A percentile compares a stretch with the other conserved stretches of the same genome.
phyloP scores from a whole-genome alignment of 352 stramenopile species.

The Globisporangium middletonii region DNA sequence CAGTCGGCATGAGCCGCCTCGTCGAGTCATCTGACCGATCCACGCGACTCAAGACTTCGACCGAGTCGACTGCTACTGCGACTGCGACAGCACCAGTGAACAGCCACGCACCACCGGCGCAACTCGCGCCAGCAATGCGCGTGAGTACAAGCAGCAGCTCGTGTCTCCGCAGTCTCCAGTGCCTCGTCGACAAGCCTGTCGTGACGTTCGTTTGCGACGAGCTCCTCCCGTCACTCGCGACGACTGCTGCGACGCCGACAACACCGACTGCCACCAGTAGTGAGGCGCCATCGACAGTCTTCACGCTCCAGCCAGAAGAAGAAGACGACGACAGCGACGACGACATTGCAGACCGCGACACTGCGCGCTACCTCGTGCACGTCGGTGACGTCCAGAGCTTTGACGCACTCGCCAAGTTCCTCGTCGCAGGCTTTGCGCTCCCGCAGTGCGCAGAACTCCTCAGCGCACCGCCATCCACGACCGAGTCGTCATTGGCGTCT shows the following conservation, averaged over 20 bases:
- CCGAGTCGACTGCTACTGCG: neutral
- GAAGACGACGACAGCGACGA: neutral
- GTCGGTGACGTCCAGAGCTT: neutral
- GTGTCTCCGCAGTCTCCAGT: neutral
- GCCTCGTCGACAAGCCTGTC: constrained; percentile 4
- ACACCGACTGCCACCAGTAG: too few relatives aligned
- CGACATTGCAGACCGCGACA: neutral
- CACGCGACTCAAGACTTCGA: too few relatives aligned
- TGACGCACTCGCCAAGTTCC: neutral
- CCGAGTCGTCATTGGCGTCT: neutral
- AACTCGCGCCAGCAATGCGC: too few relatives aligned
- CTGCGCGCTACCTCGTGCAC: constrained; percentile 6
- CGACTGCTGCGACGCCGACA: neutral
- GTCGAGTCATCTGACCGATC: constrained; percentile 1
- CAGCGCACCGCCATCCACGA: neutral
- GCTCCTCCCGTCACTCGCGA: neutral
- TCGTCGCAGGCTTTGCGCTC: constrained; percentile 3
- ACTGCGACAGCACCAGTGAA: too few relatives aligned
- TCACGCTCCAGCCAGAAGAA: constrained; percentile 1
- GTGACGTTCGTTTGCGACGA: constrained; percentile 1
- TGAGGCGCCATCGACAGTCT: neutral
- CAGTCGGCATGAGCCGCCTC: constrained; percentile 9
- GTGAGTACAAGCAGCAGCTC: neutral
- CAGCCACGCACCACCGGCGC: too few relatives aligned
- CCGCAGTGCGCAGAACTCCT: constrained; percentile 3